Evolutionary conservation across 768 basidiomycete species (phyloP), one percentile per base, ranked within the genome.

Genomic region (Boletus vermiculosoides): DNA sequence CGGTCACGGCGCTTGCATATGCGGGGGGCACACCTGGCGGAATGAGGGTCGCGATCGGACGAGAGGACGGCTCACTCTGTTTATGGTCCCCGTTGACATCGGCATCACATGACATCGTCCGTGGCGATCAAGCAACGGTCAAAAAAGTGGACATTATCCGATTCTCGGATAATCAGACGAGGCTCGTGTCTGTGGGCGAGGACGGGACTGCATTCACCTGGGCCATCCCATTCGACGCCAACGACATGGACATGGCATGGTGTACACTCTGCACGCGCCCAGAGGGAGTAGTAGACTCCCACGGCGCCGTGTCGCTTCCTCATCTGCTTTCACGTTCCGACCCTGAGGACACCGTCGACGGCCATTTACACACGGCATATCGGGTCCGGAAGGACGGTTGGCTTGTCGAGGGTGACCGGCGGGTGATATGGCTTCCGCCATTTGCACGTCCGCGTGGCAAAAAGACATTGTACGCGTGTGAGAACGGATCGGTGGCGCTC

Each of bases 1-100:
- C 5, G 44, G 68, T 69, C 31, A 69, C 61, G 15, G 55, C 65
- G 23, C 52, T 70, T 22, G 58, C 52, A 16, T 60, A 50, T 25
- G 34, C 45, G 25, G n/a, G 4, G 39, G 15, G 34, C n/a, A 9
- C n/a, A 11, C 39, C 39, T n/a, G 18, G 10, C n/a, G n/a, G 20
- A 9, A 23, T 31, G 20, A 46, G 36, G 36, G 39, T 25, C 25
- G 25, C 25, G 28, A 55, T 65, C 42, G 66, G 64, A 5, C 56
- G 62, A 28, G 54, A 62, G 39, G 67, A 68, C 39, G 59, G 61
- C n/a, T 64, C 57, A 33, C 15, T 61, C 49, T 34, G 36, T 23
- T 2, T 65, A 11, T 69, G 67, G 65, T 57, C 5, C 22, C 60
- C 66, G 1, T 54, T 54, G 31, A 56, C 55, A 13, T 57, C 63